Evolutionary conservation across 2,329 filamentous ascomycete species (phyloP).

Genomic region (Ascosphaera apis): DNA sequence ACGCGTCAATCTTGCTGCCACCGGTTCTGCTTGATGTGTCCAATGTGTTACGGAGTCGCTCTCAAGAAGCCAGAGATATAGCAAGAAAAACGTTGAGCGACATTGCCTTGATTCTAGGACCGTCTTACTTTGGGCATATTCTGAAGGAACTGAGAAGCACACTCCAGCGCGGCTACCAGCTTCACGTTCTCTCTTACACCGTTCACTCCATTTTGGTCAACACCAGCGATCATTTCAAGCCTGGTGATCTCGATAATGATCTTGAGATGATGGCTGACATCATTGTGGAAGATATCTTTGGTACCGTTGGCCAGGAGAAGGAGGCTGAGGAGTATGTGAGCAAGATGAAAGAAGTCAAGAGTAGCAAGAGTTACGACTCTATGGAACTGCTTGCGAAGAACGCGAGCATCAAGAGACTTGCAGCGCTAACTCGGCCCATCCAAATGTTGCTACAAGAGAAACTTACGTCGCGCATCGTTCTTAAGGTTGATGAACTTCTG

Average conservation of each 20-base stretch:
- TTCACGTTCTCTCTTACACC: constrained; percentile 87
- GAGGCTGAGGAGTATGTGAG: constrained; percentile 88
- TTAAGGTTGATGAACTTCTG: constrained; percentile 77
- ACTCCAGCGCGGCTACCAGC: constrained; percentile 65
- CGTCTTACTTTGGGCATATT: constrained; percentile 74
- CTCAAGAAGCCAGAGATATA: constrained; percentile 74
- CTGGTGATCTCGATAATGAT: constrained; percentile 79
- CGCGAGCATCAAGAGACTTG: constrained; percentile 50
- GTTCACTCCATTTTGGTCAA: constrained; percentile 74
- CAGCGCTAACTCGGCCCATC: constrained; percentile 54
- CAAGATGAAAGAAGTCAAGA: constrained; percentile 94
- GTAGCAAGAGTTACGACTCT: constrained; percentile 92
- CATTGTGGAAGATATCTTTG: constrained; percentile 96
- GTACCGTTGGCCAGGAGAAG: constrained; percentile 78
- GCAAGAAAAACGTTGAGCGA: constrained; percentile 70
- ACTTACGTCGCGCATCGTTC: constrained; percentile 57
- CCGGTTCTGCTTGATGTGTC: constrained; percentile 77
- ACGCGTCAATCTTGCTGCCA: constrained; percentile 53
- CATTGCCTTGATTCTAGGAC: constrained; percentile 58
- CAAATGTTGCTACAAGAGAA: constrained; percentile 61
- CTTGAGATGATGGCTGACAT: constrained; percentile 54
- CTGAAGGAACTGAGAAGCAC: constrained; percentile 71
- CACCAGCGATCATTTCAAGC: constrained; percentile 45
- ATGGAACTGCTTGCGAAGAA: constrained; percentile 81
- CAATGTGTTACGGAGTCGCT: constrained; percentile 73